These are phyloP conservation scores for Pseudozyma hubeiensis DNA, from an alignment of 1,284 basidiomycete genomes.

Conservation along the genomic window DNA sequence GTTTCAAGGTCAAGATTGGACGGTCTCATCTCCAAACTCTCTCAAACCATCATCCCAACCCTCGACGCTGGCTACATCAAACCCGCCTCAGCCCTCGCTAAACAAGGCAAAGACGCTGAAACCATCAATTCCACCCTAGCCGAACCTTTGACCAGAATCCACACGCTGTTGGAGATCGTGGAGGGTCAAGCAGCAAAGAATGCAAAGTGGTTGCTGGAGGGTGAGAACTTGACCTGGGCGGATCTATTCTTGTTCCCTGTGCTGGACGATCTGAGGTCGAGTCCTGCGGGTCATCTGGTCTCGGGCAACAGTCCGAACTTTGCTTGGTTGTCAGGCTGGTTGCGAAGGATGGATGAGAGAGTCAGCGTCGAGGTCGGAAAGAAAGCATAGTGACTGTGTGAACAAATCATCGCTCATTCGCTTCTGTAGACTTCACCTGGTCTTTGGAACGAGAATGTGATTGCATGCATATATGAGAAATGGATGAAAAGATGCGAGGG, in stretches of 20 bases:
- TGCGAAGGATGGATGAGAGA: constrained; percentile 25
- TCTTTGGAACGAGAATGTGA: neutral
- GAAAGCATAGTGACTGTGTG: neutral
- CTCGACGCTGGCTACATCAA: constrained; percentile 41
- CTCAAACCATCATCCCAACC: constrained; percentile 34
- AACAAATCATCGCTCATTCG: neutral
- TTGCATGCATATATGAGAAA: constrained; percentile 2
- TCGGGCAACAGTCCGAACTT: constrained; percentile 20
- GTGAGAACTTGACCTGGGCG: constrained; percentile 21
- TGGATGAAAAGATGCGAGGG: neutral
- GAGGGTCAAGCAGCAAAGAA: constrained; percentile 14
- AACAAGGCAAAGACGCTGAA: constrained; percentile 33
- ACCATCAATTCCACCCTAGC: constrained; percentile 40
- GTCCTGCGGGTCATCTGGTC: constrained; percentile 14
- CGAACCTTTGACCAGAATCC: constrained; percentile 8
- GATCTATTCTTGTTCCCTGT: constrained; percentile 51
- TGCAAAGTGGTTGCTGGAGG: constrained; percentile 8
- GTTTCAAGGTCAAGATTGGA: constrained; percentile 18
- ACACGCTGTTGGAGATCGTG: constrained; percentile 31
- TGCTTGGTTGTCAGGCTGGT: constrained; percentile 23
- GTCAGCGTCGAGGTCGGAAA: constrained; percentile 14
- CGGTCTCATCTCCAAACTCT: constrained; percentile 23
- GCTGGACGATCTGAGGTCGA: constrained; percentile 28
- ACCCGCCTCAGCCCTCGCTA: constrained; percentile 27
- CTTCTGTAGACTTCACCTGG: too few relatives aligned